Evolutionary conservation across 495 filamentous ascomycete genomes (phyloP).

Genomic region (Aspergillus affinis): DNA sequence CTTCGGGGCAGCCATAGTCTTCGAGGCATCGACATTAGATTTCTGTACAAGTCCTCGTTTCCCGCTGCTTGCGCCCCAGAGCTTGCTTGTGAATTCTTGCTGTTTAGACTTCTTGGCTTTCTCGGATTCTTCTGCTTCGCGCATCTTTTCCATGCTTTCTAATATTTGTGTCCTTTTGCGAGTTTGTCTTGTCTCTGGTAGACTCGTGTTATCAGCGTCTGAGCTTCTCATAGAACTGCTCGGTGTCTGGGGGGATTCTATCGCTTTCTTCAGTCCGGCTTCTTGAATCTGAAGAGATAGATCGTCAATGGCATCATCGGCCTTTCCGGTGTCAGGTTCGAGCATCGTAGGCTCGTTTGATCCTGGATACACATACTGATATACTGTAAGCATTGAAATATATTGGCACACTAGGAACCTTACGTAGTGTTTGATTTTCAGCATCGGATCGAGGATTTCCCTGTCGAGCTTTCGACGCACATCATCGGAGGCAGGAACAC

Average conservation of each 20-base stretch:
- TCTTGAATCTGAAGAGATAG: background rate
- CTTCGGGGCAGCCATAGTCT: background rate
- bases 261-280: background rate
- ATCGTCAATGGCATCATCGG: background rate
- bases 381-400: background rate
- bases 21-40: background rate
- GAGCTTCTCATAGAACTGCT: background rate
- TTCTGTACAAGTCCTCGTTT: background rate
- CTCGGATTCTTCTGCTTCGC: background rate
- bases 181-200: background rate
- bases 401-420: slow-evolving; percentile 8
- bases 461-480: slow-evolving; percentile 22
- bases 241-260: background rate
- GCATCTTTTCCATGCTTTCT: background rate
- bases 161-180: background rate
- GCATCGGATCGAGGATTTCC: slow-evolving; percentile 36
- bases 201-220: background rate
- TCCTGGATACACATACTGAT: background rate
- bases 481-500: slow-evolving; percentile 20
- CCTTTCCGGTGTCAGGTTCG: background rate
- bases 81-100: background rate
- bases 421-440: slow-evolving; percentile 41
- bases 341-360: background rate
- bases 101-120: background rate
- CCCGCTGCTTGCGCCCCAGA: background rate